These are phyloP conservation scores for Aphanomyces astaci DNA, from an alignment of 352 stramenopile species.

Conservation along the genomic window DNA sequence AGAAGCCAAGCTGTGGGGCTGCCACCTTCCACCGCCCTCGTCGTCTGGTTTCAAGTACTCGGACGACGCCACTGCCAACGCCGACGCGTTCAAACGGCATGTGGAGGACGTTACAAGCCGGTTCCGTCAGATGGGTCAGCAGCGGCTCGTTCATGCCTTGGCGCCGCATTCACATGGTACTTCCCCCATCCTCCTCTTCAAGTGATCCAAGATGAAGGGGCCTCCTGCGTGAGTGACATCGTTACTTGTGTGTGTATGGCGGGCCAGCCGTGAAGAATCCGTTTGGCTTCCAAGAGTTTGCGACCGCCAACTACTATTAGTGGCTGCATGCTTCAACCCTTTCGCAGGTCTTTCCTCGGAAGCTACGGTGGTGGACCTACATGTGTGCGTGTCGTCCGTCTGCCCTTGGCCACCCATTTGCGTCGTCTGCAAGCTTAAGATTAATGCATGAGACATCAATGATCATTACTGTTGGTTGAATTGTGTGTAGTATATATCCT, in stretches of 20 bases:
- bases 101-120: not conserved
- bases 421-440: no score
- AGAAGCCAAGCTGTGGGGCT: conserved; percentile 19
- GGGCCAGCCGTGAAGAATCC: not conserved
- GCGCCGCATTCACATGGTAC: not conserved
- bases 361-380: no score
- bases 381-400: no score
- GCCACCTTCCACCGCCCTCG: not conserved
- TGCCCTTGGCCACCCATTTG: no score
- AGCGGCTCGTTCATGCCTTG: not conserved
- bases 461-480: no score
- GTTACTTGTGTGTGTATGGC: not conserved
- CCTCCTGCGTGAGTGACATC: not conserved
- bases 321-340: no score
- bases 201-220: not conserved
- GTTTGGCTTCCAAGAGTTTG: no score
- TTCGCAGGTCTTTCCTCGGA: no score
- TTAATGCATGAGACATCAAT: no score
- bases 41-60: not conserved
- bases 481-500: no score
- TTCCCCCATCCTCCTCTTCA: not conserved
- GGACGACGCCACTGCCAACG: not conserved
- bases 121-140: not conserved
- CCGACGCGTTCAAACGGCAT: not conserved
- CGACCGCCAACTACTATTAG: no score